Base-by-base conservation (phyloP, 257 asterid genomes). In the Gynochthodes officinalis region DNA sequence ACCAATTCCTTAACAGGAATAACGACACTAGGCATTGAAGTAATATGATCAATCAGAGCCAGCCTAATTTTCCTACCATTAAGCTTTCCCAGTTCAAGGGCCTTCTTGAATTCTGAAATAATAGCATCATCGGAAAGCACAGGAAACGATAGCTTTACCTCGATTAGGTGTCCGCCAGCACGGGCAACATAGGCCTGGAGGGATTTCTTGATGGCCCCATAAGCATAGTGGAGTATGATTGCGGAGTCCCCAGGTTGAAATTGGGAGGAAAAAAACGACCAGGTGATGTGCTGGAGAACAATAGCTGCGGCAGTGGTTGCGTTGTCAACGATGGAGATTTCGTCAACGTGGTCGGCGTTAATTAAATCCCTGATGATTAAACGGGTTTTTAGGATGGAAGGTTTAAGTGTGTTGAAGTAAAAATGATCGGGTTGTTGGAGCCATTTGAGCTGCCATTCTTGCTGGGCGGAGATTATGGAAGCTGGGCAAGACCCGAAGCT, bases 261-360 rank as follows among this genome's bases (percentile, higher is more conserved):
- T 58, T 15, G 27, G 61, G 85, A 60, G 46, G 86, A 60, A 67
- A 82, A 82, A 85, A 89, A 90, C 2, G 89, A 78, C 90, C 96
- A 80, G 18, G 96, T 82, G 67, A 81, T 64, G 75, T 90, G 89
- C 82, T 87, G 96, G 75, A 93, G 89, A 67, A 87, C 84, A 18
- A 93, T 71, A 7, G 98, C 98, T 11, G 96, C 96, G 70, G 96
- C 97, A 16, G 96, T 93, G 75, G 97, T 93, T 83, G 94, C 97
- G 82, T 89, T 90, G 66, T 92, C 98, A n/a, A 92, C 93, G 82
- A 89, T 67, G 74, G 96, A 89, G 84, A 93, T 82, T 25, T 93
- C 95, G 30, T 87, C 89, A 23, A 86, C 85, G 74, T 86, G 84
- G 67, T 86, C 87, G 52, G 98, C 95, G 85, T 90, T 89, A 83